These are phyloP conservation scores for Auricularia sp. DNA, from an alignment of 768 basidiomycete genomes.

Conservation along the genomic window DNA sequence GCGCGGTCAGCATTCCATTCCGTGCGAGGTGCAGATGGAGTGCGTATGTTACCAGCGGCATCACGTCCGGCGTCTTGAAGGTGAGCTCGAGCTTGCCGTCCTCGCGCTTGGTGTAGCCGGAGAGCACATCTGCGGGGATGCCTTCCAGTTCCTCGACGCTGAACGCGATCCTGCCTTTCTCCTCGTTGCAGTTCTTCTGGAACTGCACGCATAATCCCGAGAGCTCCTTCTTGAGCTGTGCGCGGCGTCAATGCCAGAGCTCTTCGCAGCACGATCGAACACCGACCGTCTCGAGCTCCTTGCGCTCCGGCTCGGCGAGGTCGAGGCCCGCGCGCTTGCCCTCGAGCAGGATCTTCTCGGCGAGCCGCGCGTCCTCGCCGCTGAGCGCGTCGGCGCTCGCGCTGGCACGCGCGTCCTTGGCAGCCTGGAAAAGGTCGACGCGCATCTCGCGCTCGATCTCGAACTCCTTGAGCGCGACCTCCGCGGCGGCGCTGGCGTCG, in stretches of 20 bases:
- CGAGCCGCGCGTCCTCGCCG: slow-evolving; percentile 56
- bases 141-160: slow-evolving; percentile 68
- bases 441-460: slow-evolving; percentile 73
- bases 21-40: not conserved
- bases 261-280: not conserved
- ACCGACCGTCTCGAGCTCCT: slow-evolving; percentile 33
- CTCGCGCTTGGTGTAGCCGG: slow-evolving; percentile 62
- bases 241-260: not conserved
- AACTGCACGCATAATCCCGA: slow-evolving; percentile 72
- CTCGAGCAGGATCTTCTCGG: slow-evolving; percentile 74
- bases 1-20: not conserved
- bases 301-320: slow-evolving; percentile 52
- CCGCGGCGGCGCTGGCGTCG: slow-evolving; percentile 68
- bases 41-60: slow-evolving; percentile 48
- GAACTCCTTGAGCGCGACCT: slow-evolving; percentile 60
- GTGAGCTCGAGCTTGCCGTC: slow-evolving; percentile 62
- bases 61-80: slow-evolving; percentile 74
- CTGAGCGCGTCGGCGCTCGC: slow-evolving; percentile 52
- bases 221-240: slow-evolving; percentile 59
- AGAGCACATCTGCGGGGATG: slow-evolving; percentile 68
- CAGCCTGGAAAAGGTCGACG: slow-evolving; percentile 62
- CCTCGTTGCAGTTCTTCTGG: slow-evolving; percentile 88
- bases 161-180: slow-evolving; percentile 59
- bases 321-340: slow-evolving; percentile 72
- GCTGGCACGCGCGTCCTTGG: slow-evolving; percentile 49